Conservation (phyloP, 1,284 basidiomycete genomes). For the Rhodofomes roseus region DNA sequence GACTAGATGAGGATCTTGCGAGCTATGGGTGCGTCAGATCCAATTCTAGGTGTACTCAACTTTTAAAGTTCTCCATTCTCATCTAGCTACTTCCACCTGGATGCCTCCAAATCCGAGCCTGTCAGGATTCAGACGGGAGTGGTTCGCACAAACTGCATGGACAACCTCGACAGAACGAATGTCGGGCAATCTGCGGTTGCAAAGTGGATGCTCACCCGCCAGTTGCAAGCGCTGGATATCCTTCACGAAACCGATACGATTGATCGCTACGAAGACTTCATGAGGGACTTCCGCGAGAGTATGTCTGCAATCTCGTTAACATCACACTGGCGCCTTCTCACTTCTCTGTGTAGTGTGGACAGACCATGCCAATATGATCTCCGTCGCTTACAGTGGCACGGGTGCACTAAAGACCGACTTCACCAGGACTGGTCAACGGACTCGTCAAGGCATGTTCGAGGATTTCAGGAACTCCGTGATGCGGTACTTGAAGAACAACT, state of each 20-base stretch:
- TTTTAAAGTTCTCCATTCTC: background rate
- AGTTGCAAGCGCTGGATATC: constrained; percentile 73
- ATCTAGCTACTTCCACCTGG: constrained; percentile 72
- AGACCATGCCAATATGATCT: constrained; percentile 92
- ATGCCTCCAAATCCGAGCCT: constrained; percentile 41
- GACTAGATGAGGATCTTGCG: constrained; percentile 70
- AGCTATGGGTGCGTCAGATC: constrained; percentile 58
- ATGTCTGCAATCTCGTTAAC: constrained; percentile 28
- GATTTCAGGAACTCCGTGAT: constrained; percentile 87
- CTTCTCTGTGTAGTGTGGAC: constrained; percentile 79
- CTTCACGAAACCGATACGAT: constrained; percentile 66
- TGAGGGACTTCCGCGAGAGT: constrained; percentile 88
- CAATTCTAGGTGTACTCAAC: background rate
- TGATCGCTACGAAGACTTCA: constrained; percentile 77
- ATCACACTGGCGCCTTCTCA: background rate
- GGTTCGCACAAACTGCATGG: constrained; percentile 90
- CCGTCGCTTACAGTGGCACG: constrained; percentile 91
- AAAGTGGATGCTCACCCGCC: constrained; percentile 80
- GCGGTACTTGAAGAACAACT: constrained; percentile 96
- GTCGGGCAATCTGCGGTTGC: constrained; percentile 90
- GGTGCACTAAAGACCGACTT: constrained; percentile 98
- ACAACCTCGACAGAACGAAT: constrained; percentile 96
- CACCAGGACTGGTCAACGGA: constrained; percentile 90
- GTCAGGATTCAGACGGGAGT: constrained; percentile 60
- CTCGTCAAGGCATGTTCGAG: constrained; percentile 74